Evolutionary conservation across 768 basidiomycete genomes (phyloP).

Genomic region (Leccinum truebloodii): DNA sequence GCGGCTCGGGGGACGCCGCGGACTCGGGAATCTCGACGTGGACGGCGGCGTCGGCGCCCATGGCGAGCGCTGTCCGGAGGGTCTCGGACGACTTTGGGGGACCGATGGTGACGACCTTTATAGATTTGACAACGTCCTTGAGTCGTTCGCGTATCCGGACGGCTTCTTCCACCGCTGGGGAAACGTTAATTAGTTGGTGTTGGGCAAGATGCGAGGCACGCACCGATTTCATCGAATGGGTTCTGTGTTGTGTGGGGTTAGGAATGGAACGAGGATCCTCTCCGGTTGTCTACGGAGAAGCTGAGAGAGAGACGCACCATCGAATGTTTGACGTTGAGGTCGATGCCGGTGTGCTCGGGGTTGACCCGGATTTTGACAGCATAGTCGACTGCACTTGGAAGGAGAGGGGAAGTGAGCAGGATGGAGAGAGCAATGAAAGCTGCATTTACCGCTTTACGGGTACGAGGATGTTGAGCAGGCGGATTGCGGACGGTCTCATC

Average conservation of each 20-base stretch:
- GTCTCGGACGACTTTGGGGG: slow-evolving; percentile 88
- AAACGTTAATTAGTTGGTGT: not conserved
- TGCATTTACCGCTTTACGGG: slow-evolving; percentile 81
- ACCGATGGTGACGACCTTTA: slow-evolving; percentile 93
- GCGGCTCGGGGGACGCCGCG: slow-evolving; percentile 79
- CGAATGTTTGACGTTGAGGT: slow-evolving; percentile 97
- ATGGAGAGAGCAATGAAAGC: not conserved
- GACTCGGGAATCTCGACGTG: slow-evolving; percentile 85
- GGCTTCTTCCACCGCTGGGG: slow-evolving; percentile 91
- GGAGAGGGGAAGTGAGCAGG: not conserved
- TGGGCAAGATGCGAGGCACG: not conserved
- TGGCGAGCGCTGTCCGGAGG: slow-evolving; percentile 93
- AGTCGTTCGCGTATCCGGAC: slow-evolving; percentile 87
- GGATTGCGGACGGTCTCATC: slow-evolving; percentile 76
- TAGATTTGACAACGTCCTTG: slow-evolving; percentile 76
- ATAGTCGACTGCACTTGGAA: slow-evolving; percentile 85
- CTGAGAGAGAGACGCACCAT: slow-evolving; percentile 66
- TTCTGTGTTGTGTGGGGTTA: slow-evolving; percentile 53
- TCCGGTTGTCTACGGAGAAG: not conserved
- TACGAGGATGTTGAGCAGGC: slow-evolving; percentile 86
- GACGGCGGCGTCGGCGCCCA: slow-evolving; percentile 93
- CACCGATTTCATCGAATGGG: slow-evolving; percentile 98
- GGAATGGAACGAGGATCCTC: not conserved
- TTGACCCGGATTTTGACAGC: slow-evolving; percentile 98
- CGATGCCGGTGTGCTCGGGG: slow-evolving; percentile 91